Evolutionary conservation across 1,139 yeast species (phyloP), one percentile per base, ranked within the genome.

Genomic region (Kurtzmaniella quercitrusa): DNA sequence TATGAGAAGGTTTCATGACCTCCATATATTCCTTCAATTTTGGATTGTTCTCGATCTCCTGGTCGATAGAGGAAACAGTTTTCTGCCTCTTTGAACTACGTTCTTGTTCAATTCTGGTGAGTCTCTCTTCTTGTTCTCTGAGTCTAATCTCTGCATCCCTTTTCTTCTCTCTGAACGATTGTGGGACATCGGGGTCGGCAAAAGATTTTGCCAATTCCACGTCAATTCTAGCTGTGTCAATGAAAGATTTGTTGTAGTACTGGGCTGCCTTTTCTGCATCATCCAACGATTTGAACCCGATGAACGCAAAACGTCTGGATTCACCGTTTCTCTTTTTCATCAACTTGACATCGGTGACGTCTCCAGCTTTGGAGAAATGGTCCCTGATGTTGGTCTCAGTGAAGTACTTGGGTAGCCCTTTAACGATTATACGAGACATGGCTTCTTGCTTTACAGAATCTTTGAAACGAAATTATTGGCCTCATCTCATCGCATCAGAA

Each of bases 341-440:
- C 40, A 93, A 71, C 62, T 86, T 89, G 39, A 88, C 93, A 73
- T 93, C 98, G 1, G 98, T 88, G 24, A 90, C 88, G 48, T 73
- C 68, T 41, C 81, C 81, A 52, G 81, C 71, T 50, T 78, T 71
- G 31, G 74, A 62, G 59, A 93, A 93, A 59, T 85, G 93, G 23
- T 76, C 77, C 49, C 75, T 73, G 48, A 93, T 68, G 52, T 85
- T 81, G 2, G 80, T 90, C 59, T 93, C 98, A 1, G 84, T 81
- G 48, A 82, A 77, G 59, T 87, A 87, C 50, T 74, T 70, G 19
- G 99, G 98, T 46, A 93, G 73, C 39, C 95, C 95, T 63, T 89
- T 94, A n/a, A 94, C 96, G 55, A 93, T 93, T 47, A 94, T 76
- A 65, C 99, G 85, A 36, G 98, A 91, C 96, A 85, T 85, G 38